These are phyloP conservation scores for Trifolium dubium DNA, from an alignment of 306 rosid genomes.

Conservation along the genomic window DNA sequence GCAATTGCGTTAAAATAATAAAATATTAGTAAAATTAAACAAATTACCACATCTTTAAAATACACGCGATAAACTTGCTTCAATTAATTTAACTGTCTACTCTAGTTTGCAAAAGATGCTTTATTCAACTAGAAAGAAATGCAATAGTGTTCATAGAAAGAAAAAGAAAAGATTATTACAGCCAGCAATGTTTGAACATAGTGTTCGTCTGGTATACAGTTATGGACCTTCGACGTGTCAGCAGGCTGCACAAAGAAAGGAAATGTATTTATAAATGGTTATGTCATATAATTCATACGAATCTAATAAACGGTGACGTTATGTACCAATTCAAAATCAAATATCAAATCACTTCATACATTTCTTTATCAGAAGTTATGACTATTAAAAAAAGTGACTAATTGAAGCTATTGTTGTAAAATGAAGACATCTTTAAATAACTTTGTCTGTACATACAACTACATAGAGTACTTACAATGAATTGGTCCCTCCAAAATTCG, in stretches of 20 bases:
- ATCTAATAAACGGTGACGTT: not conserved
- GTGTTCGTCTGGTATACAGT: slow-evolving; percentile 98
- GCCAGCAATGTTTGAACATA: slow-evolving; percentile 92
- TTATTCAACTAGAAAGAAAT: slow-evolving; percentile 3
- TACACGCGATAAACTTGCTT: slow-evolving; percentile 26
- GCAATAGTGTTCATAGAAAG: not conserved
- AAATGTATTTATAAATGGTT: slow-evolving; percentile 29
- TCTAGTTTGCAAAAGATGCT: not conserved
- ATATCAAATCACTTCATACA: slow-evolving; percentile 22
- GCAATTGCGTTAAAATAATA: not conserved
- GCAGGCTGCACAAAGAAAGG: slow-evolving; percentile 69
- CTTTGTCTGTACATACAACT: not conserved
- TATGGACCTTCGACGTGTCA: slow-evolving; percentile 83
- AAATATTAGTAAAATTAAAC: slow-evolving; percentile 11
- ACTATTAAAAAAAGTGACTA: not conserved
- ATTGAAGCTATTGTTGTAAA: slow-evolving; percentile 6
- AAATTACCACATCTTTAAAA: not conserved
- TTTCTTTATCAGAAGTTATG: not conserved
- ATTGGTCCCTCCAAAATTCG: slow-evolving; percentile 95
- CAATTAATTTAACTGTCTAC: slow-evolving; percentile 18
- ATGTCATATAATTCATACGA: slow-evolving; percentile 26
- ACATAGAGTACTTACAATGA: slow-evolving; percentile 66
- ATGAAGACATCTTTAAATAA: slow-evolving; percentile 1
- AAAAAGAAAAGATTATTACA: slow-evolving; percentile 55
- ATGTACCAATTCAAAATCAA: slow-evolving; percentile 29